Percentiles rank a stretch among this genome's conserved stretches.
Evolutionary conservation across 345 rosid species (phyloP).

Genomic region (Firmiana major): DNA sequence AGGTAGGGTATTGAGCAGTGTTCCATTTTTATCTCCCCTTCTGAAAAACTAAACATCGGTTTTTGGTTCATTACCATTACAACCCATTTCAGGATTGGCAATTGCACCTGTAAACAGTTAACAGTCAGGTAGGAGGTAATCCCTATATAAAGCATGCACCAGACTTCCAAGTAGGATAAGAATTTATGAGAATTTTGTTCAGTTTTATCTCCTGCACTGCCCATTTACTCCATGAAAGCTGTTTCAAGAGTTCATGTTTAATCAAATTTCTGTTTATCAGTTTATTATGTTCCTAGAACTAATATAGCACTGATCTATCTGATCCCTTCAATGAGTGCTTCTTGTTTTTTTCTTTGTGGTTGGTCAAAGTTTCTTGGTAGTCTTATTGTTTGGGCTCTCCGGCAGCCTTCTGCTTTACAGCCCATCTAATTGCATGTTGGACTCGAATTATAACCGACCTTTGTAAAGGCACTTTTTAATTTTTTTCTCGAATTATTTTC

Average conservation of each 20-base stretch:
- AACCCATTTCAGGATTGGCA: too few relatives aligned
- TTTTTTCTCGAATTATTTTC: too few relatives aligned
- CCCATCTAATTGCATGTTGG: neutral
- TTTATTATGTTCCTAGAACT: neutral
- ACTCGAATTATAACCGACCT: neutral
- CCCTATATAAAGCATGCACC: neutral
- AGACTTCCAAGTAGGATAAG: neutral
- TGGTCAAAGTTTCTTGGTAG: neutral
- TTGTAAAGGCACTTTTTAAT: too few relatives aligned
- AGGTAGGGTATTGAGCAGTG: too few relatives aligned
- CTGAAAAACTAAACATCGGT: neutral
- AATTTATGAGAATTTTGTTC: neutral
- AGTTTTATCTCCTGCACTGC: neutral
- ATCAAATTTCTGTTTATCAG: neutral
- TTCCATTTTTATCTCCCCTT: neutral
- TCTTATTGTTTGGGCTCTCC: neutral
- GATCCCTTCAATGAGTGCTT: neutral
- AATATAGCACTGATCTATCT: neutral
- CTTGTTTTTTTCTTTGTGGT: neutral
- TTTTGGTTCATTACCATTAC: neutral
- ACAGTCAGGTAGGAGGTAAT: too few relatives aligned
- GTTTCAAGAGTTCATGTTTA: neutral
- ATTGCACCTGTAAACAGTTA: too few relatives aligned
- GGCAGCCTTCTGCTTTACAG: neutral
- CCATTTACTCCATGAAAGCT: neutral